Evolutionary conservation across 1,284 basidiomycete genomes (phyloP).

Genomic region (Ganoderma lucidum): DNA sequence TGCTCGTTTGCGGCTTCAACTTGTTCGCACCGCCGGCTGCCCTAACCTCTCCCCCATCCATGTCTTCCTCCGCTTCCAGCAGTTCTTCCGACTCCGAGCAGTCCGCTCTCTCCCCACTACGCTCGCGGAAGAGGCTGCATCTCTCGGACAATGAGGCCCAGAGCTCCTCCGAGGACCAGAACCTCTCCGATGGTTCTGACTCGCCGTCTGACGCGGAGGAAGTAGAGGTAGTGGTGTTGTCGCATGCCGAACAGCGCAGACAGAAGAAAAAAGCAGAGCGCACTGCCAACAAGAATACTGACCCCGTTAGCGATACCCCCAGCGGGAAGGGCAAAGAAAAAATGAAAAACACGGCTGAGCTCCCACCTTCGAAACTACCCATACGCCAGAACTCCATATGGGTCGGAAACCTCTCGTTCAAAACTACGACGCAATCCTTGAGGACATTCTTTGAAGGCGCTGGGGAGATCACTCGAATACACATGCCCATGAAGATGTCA

Average conservation of each 20-base stretch:
- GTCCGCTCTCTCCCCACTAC: slow-evolving; percentile 18
- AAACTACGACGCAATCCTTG: slow-evolving; percentile 81
- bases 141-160: slow-evolving; percentile 12
- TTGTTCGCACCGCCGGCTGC: background rate
- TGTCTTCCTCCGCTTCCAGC: slow-evolving; percentile 31
- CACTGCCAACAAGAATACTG: slow-evolving; percentile 10
- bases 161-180: slow-evolving; percentile 14
- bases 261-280: slow-evolving; percentile 62
- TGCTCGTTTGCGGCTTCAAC: background rate
- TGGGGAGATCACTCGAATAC: slow-evolving; percentile 76
- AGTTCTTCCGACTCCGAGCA: slow-evolving; percentile 32
- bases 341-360: slow-evolving; percentile 38
- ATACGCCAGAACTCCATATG: slow-evolving; percentile 88
- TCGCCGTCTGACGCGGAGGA: slow-evolving; percentile 32
- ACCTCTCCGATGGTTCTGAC: slow-evolving; percentile 21
- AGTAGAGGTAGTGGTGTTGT: slow-evolving; percentile 56
- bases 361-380: slow-evolving; percentile 41
- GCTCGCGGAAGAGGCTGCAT: slow-evolving; percentile 21
- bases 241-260: slow-evolving; percentile 74
- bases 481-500: slow-evolving; percentile 73
- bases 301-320: slow-evolving; percentile 11
- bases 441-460: slow-evolving; percentile 76
- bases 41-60: slow-evolving; percentile 11
- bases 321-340: slow-evolving; percentile 54
- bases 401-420: slow-evolving; percentile 95